These are phyloP conservation scores for Apiotrichum veenhuisii DNA, from an alignment of 1,284 basidiomycete species.

Conservation along the genomic window DNA sequence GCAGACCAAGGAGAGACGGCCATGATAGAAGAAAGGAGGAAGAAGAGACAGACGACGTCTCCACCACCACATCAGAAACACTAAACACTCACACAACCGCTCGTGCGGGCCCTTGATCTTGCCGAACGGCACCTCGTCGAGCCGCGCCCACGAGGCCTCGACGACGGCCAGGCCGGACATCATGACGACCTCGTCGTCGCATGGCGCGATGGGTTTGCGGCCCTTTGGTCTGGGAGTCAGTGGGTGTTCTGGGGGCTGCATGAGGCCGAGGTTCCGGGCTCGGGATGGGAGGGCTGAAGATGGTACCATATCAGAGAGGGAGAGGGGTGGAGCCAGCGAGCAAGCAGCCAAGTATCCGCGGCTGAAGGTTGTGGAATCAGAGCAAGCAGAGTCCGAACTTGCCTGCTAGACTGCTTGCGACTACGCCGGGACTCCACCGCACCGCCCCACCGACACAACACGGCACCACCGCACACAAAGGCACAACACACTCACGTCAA, in stretches of 20 bases:
- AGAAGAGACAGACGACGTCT: background rate
- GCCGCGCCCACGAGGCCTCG: conserved; percentile 93
- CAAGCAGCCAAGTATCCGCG: too few relatives aligned
- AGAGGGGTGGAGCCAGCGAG: too few relatives aligned
- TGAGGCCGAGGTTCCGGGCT: too few relatives aligned
- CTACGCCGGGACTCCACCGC: too few relatives aligned
- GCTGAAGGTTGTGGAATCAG: too few relatives aligned
- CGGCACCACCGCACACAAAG: background rate
- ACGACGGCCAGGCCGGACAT: conserved; percentile 85
- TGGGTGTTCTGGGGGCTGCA: too few relatives aligned
- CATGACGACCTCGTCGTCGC: conserved; percentile 75
- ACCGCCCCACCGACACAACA: too few relatives aligned
- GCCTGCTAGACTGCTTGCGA: too few relatives aligned
- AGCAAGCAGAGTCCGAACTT: too few relatives aligned
- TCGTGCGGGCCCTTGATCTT: conserved; percentile 93
- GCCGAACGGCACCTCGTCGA: conserved; percentile 89
- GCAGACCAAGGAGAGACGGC: too few relatives aligned
- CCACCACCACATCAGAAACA: background rate
- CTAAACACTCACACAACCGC: conserved; percentile 64
- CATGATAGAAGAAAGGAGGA: background rate
- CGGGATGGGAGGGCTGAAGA: too few relatives aligned
- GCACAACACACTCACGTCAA: conserved; percentile 66
- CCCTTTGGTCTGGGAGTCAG: conserved; percentile 80
- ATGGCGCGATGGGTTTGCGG: conserved; percentile 71
- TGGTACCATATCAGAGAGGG: too few relatives aligned